Evolutionary conservation across 805 yeast genomes (phyloP).

Genomic region (Lipomyces chichibuensis): DNA sequence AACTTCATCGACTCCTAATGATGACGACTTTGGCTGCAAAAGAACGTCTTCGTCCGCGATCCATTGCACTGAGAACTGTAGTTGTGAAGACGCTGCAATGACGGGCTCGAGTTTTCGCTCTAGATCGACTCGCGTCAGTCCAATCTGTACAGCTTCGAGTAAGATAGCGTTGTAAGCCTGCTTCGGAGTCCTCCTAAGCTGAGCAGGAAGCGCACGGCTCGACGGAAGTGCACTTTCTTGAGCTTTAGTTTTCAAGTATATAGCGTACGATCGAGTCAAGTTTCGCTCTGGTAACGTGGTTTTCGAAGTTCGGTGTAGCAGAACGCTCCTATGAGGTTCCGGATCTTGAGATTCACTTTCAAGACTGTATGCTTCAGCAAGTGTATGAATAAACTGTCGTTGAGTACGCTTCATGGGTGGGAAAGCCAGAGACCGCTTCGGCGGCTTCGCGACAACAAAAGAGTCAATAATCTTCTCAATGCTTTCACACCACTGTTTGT

Average conservation of each 20-base stretch:
- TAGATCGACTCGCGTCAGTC: conserved; percentile 27
- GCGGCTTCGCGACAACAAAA: conserved; percentile 49
- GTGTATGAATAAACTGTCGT: conserved; percentile 68
- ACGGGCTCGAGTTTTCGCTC: conserved; percentile 23
- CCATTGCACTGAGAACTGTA: conserved; percentile 27
- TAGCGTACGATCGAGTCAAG: conserved; percentile 27
- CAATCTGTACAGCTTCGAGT: conserved; percentile 28
- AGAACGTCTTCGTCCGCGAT: conserved; percentile 35
- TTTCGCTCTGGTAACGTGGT: conserved; percentile 28
- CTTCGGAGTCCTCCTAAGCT: conserved; percentile 13
- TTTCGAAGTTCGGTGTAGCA: conserved; percentile 48
- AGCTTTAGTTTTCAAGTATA: conserved; percentile 9
- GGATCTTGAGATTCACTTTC: conserved; percentile 77
- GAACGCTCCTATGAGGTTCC: conserved; percentile 78
- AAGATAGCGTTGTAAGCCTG: conserved; percentile 32
- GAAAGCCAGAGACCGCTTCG: conserved; percentile 57
- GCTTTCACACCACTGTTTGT: conserved; percentile 67
- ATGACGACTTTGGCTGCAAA: conserved; percentile 18
- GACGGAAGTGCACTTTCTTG: not conserved
- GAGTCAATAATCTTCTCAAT: conserved; percentile 59
- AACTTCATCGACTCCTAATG: conserved; percentile 16
- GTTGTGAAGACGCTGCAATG: conserved; percentile 7
- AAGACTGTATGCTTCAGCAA: conserved; percentile 62
- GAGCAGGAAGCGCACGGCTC: conserved; percentile 5
- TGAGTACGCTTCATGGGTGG: conserved; percentile 73